Evolutionary conservation across 495 filamentous ascomycete species (phyloP), one percentile per base, ranked within the genome.

Genomic region (Tuber microsphaerosporum): DNA sequence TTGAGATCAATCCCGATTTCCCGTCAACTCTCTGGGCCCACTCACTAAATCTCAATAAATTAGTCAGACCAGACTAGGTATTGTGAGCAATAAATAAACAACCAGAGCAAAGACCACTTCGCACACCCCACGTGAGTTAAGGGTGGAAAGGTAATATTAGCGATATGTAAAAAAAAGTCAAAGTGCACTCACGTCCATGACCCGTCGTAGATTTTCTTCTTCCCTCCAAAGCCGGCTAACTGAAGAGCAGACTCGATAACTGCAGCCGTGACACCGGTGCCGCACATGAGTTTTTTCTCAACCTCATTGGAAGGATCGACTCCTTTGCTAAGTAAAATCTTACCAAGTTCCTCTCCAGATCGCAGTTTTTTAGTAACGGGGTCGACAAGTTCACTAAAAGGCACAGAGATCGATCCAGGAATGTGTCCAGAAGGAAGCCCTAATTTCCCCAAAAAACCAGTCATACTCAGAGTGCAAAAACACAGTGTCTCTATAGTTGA

Each of bases 191-290:
- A 96, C 92, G 94, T 97, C 95, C 95, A 98, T 81, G 93, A 97
- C 22, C 95, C 95, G 87, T 98, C 95, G 83, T 99, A 99, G 41
- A 97, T 86, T 81, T 88, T 90, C 75, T 92, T 89, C 65, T 89
- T 89, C 48, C 89, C 87, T 19, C 91, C 91, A 82, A 89, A 93
- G 37, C 90, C 91, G 26, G 94, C 93, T 82, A 92, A 90, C 41
- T 86, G 88, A 51, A 99, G 84, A 8, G 95, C 95, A 42, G 93
- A 91, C 81, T 99, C 95, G 75, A 99, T 89, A 26, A 97, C 88
- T 19, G 90, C 91, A n/a, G 96, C 96, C 3, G 94, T 98, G 51
- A 99, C 95, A 41, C 95, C 95, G 19, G 94, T 97, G 43, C 95
- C 95, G 79, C 95, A 99, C 84, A 99, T 93, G 75, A 98, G 93